phyloP scores from a whole-genome alignment of 768 basidiomycete genomes.

The Russula ochroleuca region DNA sequence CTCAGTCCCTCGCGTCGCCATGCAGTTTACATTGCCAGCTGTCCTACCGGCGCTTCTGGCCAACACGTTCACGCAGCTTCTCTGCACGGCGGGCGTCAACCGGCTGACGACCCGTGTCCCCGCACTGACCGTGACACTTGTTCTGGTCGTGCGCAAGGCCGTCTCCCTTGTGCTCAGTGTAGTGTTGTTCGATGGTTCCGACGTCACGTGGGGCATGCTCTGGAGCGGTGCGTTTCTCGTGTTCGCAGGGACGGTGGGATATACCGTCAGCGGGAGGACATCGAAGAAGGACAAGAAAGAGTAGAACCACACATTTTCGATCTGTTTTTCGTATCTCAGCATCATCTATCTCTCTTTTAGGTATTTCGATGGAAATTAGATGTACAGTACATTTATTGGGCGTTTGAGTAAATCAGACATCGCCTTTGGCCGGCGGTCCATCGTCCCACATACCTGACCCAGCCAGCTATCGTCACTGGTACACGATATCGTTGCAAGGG shows the following conservation, averaged over 20 bases:
- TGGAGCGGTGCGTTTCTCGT: constrained; percentile 69
- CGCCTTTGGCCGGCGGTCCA: not conserved
- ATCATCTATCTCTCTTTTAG: too few relatives aligned
- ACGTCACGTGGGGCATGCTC: constrained; percentile 42
- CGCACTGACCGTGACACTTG: constrained; percentile 71
- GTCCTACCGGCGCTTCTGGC: constrained; percentile 60
- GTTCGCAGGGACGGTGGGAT: constrained; percentile 64
- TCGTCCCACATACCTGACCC: not conserved
- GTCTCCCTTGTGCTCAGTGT: constrained; percentile 72
- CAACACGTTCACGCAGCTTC: constrained; percentile 78
- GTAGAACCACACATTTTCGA: not conserved
- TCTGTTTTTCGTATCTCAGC: not conserved
- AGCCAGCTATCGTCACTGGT: not conserved
- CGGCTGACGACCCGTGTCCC: constrained; percentile 74
- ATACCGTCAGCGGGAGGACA: constrained; percentile 43
- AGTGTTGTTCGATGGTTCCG: constrained; percentile 40
- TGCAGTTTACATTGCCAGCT: constrained; percentile 48
- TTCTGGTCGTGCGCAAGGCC: constrained; percentile 79
- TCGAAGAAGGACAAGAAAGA: constrained; percentile 27
- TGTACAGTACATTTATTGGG: not conserved
- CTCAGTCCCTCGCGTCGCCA: constrained; percentile 27
- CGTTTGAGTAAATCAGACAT: not conserved
- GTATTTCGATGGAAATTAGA: not conserved
- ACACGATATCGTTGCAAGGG: not conserved
- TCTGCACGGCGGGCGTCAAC: constrained; percentile 86